phyloP scores from a whole-genome alignment of 345 rosid species.

The Syzygium jambos region DNA sequence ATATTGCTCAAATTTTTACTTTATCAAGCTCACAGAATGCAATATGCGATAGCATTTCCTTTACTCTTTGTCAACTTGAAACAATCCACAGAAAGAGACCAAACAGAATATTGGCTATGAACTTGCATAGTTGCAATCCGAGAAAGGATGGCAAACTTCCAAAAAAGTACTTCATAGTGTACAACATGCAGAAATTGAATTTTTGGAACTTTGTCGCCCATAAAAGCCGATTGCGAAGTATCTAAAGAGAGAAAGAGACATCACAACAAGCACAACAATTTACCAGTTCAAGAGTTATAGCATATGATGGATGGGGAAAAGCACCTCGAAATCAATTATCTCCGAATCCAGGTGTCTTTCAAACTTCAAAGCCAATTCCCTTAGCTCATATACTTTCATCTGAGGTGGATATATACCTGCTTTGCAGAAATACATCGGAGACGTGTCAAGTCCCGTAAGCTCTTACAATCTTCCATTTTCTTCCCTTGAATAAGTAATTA shows the following conservation, averaged over 20 bases:
- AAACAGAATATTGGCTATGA: background rate
- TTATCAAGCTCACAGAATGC: background rate
- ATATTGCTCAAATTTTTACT: background rate
- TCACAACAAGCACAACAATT: background rate
- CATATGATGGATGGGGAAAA: background rate
- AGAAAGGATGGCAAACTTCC: background rate
- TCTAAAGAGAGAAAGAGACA: background rate
- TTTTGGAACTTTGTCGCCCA: background rate
- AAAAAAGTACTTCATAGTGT: background rate
- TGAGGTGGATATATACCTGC: conserved; percentile 90
- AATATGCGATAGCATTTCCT: background rate
- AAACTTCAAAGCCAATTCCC: conserved; percentile 73
- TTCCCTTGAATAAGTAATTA: background rate
- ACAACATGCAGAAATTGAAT: background rate
- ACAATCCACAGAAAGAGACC: background rate
- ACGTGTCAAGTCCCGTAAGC: background rate
- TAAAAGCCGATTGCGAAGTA: background rate
- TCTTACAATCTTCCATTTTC: background rate
- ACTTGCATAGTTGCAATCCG: background rate
- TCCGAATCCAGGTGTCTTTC: conserved; percentile 83
- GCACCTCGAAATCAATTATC: conserved; percentile 87
- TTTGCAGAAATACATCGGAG: conserved; percentile 6
- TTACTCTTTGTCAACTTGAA: background rate
- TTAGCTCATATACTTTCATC: conserved; percentile 76
- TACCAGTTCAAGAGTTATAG: background rate